A percentile compares a stretch with the other conserved stretches of the same genome.
phyloP scores from a whole-genome alignment of 2,329 filamentous ascomycete species.

The Colletotrichum tofieldiae region DNA sequence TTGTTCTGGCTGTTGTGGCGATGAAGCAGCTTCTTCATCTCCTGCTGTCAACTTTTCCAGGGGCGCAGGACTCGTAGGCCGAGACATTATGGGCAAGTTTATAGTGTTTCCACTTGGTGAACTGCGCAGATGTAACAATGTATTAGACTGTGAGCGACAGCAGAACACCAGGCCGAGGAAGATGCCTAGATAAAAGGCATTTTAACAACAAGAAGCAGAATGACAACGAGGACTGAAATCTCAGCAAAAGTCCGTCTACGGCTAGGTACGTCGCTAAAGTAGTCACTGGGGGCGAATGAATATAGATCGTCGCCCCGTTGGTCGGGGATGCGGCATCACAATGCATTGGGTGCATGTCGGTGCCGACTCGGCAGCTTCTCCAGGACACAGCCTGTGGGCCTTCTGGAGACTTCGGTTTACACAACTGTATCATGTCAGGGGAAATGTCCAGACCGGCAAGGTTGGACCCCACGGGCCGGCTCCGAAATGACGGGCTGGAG shows the following conservation, averaged over 20 bases:
- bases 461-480: neutral
- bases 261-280: neutral
- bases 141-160: neutral
- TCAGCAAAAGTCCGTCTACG: neutral
- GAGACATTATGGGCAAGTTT: conserved; percentile 21
- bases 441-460: neutral
- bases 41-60: conserved; percentile 19
- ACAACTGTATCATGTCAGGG: conserved; percentile 5
- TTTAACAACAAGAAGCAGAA: neutral
- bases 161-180: neutral
- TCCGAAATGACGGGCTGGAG: neutral
- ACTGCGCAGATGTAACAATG: neutral
- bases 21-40: conserved; percentile 32
- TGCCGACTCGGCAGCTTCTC: conserved; percentile 33
- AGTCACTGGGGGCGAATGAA: conserved; percentile 1
- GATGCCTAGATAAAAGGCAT: conserved; percentile 17
- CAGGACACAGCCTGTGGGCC: neutral
- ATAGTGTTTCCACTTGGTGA: neutral
- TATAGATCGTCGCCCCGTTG: conserved; percentile 6
- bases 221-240: neutral
- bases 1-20: conserved; percentile 8
- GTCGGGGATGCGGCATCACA: conserved; percentile 12
- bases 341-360: conserved; percentile 20
- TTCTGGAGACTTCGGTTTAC: conserved; percentile 1
- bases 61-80: neutral